Evolutionary conservation across 2,329 filamentous ascomycete genomes (phyloP), one percentile per base, ranked within the genome.

Genomic region (Talaromyces pinophilus): DNA sequence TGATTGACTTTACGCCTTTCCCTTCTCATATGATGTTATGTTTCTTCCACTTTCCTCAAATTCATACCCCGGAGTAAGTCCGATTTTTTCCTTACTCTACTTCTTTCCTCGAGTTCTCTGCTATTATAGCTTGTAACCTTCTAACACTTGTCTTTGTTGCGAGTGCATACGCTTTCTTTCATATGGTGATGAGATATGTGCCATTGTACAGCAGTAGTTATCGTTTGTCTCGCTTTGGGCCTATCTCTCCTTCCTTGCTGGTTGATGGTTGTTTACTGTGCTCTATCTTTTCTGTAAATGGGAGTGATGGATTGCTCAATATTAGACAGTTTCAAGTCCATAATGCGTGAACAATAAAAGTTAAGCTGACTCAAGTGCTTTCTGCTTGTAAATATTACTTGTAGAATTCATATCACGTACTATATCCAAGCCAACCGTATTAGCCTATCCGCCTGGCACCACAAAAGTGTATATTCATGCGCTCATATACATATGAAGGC

Each of bases 131-230:
- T 57, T 63, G 62, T 64, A 64, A 57, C 54, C n/a, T 28, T 40
- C 8, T 59, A 54, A 6, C 25, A 13, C 33, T 33, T 25, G 28
- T 28, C 28, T 33, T 46, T n/a, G 25, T 28, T 59, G 28, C 25
- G 57, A 59, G 19, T 44, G 2, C 40, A 40, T 30, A 59, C 38
- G 25, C 28, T 57, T 57, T 62, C 19, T 33, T 63, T 48, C 28
- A 46, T 63, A 55, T 48, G 62, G 62, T 63, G 25, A 17, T 25
- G 25, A 25, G 25, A 25, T 28, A 50, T 40, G 25, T 59, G 46
- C 42, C 62, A 64, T 59, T 64, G 62, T 64, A 64, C 62, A 64
- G 62, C 52, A 59, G 62, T 59, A 33, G 30, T 30, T 7, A 57
- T 64, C 62, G 50, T 64, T 57, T 64, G 30, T 38, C 54, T 57